These are phyloP conservation scores for Salvia miltiorrhiza DNA, from an alignment of 257 asterid genomes.

Conservation along the genomic window DNA sequence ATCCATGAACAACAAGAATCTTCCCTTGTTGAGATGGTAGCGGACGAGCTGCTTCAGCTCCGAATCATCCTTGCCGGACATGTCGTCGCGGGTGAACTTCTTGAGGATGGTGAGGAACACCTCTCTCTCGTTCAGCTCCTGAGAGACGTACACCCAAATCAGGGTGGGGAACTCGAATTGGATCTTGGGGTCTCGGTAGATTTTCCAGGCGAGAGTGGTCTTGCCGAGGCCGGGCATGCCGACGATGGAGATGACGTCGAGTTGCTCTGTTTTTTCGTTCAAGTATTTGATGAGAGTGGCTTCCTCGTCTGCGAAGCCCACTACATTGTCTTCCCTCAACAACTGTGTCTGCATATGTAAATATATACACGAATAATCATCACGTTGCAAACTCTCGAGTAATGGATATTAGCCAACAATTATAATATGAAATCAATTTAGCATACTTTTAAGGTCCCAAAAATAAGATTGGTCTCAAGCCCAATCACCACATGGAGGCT, in stretches of 20 bases:
- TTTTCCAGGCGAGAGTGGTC: slow-evolving; percentile 16
- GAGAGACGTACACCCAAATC: slow-evolving; percentile 24
- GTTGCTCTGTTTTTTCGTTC: not conserved
- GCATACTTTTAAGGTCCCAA: too few species aligned
- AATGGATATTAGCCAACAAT: too few species aligned
- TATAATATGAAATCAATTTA: too few species aligned
- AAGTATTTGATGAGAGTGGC: not conserved
- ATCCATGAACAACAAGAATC: slow-evolving; percentile 36
- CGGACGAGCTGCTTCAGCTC: not conserved
- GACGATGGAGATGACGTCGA: slow-evolving; percentile 11
- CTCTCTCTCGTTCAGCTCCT: slow-evolving; percentile 4
- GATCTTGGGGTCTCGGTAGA: not conserved
- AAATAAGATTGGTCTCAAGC: too few species aligned
- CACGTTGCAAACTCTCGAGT: too few species aligned
- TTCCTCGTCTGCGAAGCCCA: slow-evolving; percentile 13
- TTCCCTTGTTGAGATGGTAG: not conserved
- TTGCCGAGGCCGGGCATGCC: slow-evolving; percentile 34
- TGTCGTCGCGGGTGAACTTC: not conserved
- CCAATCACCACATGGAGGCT: too few species aligned
- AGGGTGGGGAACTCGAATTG: not conserved
- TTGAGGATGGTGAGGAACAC: slow-evolving; percentile 21
- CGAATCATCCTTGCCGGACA: not conserved
- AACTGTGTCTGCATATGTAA: not conserved
- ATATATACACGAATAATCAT: not conserved
- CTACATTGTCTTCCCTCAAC: slow-evolving; percentile 15